Evolutionary conservation across 2,329 filamentous ascomycete genomes (phyloP).

Genomic region (Neopestalotiopsis sp.): DNA sequence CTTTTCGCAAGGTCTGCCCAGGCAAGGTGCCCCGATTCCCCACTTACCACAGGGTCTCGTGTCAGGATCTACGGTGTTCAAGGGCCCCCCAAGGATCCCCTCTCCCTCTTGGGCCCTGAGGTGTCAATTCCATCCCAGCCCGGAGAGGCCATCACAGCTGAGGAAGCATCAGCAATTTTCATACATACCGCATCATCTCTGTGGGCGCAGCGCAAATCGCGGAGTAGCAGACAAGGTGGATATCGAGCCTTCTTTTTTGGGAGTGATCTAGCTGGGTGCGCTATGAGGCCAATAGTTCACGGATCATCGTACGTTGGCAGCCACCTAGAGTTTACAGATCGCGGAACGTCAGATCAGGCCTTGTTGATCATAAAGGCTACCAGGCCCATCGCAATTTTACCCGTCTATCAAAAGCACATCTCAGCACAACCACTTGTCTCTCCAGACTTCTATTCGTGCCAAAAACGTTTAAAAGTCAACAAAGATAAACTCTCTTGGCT

Average conservation of each 20-base stretch:
- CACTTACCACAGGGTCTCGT: neutral
- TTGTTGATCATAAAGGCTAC: constrained; percentile 4
- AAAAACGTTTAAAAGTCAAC: neutral
- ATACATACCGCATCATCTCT: neutral
- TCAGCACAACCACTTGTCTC: neutral
- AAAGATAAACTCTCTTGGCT: neutral
- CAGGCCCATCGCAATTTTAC: neutral
- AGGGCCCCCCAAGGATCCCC: neutral
- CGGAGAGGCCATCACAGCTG: neutral
- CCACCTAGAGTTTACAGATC: too few species aligned
- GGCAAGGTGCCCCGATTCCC: neutral
- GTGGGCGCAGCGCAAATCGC: neutral
- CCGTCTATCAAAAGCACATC: constrained; percentile 1
- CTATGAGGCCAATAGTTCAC: constrained; percentile 4
- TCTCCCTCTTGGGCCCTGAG: neutral
- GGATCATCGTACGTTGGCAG: neutral
- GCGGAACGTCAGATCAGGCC: neutral
- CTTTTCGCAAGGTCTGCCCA: constrained; percentile 2
- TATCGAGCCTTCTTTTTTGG: neutral
- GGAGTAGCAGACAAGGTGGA: constrained; percentile 4
- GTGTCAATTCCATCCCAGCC: neutral
- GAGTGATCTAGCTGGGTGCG: neutral
- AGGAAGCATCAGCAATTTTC: neutral
- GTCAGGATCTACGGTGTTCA: neutral
- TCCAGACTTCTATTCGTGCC: neutral